Evolutionary conservation across 176 grass and related monocot genomes (phyloP).

Genomic region (Zoysia pacifica): DNA sequence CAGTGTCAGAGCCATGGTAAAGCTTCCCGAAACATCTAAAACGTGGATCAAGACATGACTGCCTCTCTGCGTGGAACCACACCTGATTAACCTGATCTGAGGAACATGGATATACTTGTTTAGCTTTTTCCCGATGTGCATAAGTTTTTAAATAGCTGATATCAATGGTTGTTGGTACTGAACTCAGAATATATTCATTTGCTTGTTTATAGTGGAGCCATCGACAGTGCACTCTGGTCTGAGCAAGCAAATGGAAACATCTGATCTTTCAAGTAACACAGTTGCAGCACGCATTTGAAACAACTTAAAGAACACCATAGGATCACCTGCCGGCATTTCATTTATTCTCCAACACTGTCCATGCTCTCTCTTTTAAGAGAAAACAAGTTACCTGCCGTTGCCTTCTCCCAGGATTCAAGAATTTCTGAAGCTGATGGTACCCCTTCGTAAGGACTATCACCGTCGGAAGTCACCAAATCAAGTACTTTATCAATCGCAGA

Average conservation of each 20-base stretch:
- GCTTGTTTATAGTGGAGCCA: neutral
- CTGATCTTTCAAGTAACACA: neutral
- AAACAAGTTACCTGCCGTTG: constrained; percentile 38
- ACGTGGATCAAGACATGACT: too few relatives aligned
- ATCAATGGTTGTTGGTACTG: neutral
- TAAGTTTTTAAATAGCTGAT: neutral
- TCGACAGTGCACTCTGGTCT: neutral
- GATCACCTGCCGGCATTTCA: neutral
- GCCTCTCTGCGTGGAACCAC: too few relatives aligned
- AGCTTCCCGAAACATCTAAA: too few relatives aligned
- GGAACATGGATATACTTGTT: too few relatives aligned
- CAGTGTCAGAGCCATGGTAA: too few relatives aligned
- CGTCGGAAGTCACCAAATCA: constrained; percentile 48
- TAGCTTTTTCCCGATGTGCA: neutral
- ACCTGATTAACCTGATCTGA: too few relatives aligned
- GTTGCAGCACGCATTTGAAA: neutral
- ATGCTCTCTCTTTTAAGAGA: constrained; percentile 15
- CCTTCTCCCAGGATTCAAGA: constrained; percentile 57
- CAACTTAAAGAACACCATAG: neutral
- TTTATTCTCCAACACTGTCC: neutral
- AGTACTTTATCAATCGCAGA: constrained; percentile 54
- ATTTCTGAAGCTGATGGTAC: constrained; percentile 62
- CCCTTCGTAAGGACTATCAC: constrained; percentile 36
- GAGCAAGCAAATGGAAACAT: neutral
- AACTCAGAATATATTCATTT: neutral